Evolutionary conservation across 305 asterid genomes (phyloP).

Genomic region (Plantago lanceolata): DNA sequence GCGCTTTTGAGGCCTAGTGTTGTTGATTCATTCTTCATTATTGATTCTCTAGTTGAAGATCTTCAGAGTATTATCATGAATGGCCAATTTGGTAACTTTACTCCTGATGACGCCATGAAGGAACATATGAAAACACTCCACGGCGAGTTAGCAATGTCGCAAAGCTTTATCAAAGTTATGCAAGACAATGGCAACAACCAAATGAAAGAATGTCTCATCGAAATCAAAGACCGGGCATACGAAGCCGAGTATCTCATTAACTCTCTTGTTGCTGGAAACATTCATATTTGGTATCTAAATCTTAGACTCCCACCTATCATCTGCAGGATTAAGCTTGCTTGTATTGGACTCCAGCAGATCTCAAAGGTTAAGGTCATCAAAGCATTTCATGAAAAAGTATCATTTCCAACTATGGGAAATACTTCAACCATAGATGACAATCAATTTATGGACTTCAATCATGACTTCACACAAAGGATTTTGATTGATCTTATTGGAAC

Average conservation of each 20-base stretch:
- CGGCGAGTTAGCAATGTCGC: constrained; percentile 14
- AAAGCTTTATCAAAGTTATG: not conserved
- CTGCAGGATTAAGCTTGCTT: not conserved
- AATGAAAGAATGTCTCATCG: not conserved
- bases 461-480: not conserved
- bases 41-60: constrained; percentile 20
- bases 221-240: constrained; percentile 14
- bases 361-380: not conserved
- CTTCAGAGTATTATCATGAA: not conserved
- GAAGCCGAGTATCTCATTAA: no score
- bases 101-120: not conserved
- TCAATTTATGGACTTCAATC: constrained; percentile 8
- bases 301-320: no score
- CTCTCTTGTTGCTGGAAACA: no score
- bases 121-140: constrained; percentile 16
- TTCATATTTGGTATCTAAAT: no score
- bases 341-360: not conserved
- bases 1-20: not conserved
- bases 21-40: constrained; percentile 8
- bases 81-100: not conserved
- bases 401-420: not conserved
- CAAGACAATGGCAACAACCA: not conserved
- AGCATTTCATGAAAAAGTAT: not conserved
- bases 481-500: constrained; percentile 18
- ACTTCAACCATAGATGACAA: constrained; percentile 1